These are phyloP conservation scores for Cephalotrichum gorgonifer DNA, from an alignment of 2,329 filamentous ascomycete genomes.

Conservation along the genomic window DNA sequence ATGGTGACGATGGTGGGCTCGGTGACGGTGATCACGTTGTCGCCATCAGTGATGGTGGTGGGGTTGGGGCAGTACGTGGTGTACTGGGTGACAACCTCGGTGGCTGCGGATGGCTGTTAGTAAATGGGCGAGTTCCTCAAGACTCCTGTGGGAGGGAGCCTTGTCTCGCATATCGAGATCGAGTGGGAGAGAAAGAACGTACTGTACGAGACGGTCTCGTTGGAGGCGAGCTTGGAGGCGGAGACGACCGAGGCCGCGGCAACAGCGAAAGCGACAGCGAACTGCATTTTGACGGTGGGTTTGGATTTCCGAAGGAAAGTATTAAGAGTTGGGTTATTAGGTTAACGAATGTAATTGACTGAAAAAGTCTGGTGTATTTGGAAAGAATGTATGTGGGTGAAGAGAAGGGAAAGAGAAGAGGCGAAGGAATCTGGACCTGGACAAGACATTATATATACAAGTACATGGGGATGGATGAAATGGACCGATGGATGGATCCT, in stretches of 20 bases:
- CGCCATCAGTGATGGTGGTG: constrained; percentile 53
- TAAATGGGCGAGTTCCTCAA: too few relatives aligned
- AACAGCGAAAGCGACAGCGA: constrained; percentile 11
- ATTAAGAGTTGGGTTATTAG: constrained; percentile 19
- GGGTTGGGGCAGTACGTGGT: constrained; percentile 64
- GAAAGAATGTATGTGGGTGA: constrained; percentile 38
- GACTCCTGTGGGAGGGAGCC: too few relatives aligned
- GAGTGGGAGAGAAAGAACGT: not conserved
- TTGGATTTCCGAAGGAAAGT: constrained; percentile 26
- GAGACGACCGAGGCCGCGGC: constrained; percentile 18
- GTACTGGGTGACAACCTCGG: constrained; percentile 54
- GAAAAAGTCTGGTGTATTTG: constrained; percentile 36
- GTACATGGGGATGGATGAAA: too few relatives aligned
- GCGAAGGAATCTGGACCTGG: not conserved
- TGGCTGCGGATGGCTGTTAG: constrained; percentile 39
- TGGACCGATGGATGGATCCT: too few relatives aligned
- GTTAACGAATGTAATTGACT: constrained; percentile 51
- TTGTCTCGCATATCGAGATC: not conserved
- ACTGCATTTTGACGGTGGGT: constrained; percentile 54
- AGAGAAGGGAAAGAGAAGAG: constrained; percentile 14
- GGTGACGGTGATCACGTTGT: constrained; percentile 60
- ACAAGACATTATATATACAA: constrained; percentile 4
- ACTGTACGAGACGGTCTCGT: constrained; percentile 14
- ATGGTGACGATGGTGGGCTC: constrained; percentile 60
- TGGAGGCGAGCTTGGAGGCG: constrained; percentile 29